Evolutionary conservation across 2,329 filamentous ascomycete genomes (phyloP).

Genomic region (Xylariaceae sp.): DNA sequence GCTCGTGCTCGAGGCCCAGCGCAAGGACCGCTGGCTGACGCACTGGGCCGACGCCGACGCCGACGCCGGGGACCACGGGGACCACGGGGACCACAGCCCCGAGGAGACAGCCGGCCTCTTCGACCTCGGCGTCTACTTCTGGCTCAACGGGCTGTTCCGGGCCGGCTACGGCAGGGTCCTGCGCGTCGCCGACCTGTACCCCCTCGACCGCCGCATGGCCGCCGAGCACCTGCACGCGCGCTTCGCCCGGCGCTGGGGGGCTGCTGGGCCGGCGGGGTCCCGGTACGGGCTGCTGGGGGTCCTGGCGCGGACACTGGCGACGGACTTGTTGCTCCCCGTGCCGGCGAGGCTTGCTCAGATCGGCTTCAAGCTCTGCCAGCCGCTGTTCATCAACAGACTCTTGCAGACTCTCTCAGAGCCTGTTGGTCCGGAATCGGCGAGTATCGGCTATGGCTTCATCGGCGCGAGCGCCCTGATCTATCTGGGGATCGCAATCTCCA

Average conservation of each 20-base stretch:
- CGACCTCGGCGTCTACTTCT: slow-evolving; percentile 27
- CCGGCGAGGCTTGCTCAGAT: slow-evolving; percentile 19
- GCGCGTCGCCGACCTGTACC: slow-evolving; percentile 25
- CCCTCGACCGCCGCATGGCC: slow-evolving; percentile 18
- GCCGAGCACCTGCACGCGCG: slow-evolving; percentile 11
- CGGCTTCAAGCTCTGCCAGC: slow-evolving; percentile 26
- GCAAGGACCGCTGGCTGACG: slow-evolving; percentile 11
- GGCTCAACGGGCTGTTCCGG: slow-evolving; percentile 27
- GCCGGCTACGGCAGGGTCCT: slow-evolving; percentile 29
- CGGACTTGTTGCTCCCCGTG: slow-evolving; percentile 17
- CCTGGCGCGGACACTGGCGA: slow-evolving; percentile 11
- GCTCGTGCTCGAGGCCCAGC: slow-evolving; percentile 13
- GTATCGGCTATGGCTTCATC: slow-evolving; percentile 34
- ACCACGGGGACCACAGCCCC: slow-evolving; percentile 17
- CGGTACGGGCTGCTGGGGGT: slow-evolving; percentile 9
- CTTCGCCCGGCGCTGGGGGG: slow-evolving; percentile 9
- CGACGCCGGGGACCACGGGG: no score
- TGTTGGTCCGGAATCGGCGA: slow-evolving; percentile 7
- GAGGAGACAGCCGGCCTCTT: slow-evolving; percentile 30
- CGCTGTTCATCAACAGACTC: slow-evolving; percentile 24
- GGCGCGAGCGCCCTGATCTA: slow-evolving; percentile 34
- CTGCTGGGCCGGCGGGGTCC: slow-evolving; percentile 3
- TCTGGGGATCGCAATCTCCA: slow-evolving; percentile 30
- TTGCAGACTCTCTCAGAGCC: slow-evolving; percentile 23
- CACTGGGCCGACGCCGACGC: no score